phyloP scores from a whole-genome alignment of 257 asterid species.

The Ilex aquifolium region DNA sequence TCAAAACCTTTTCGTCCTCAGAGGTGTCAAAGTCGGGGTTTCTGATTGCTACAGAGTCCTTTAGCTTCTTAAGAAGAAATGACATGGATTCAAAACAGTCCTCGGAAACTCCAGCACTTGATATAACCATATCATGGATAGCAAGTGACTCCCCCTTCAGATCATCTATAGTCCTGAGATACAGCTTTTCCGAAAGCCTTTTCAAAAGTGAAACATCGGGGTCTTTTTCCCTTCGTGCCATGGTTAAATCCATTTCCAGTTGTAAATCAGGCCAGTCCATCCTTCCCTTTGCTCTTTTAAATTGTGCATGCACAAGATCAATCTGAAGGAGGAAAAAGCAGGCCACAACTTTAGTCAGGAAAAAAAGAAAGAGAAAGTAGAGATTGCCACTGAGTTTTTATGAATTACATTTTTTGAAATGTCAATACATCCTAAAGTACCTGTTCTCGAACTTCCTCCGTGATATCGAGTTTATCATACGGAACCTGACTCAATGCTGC shows the following conservation, averaged over 20 bases:
- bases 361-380: neutral
- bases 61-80: slow-evolving; percentile 61
- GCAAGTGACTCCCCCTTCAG: slow-evolving; percentile 70
- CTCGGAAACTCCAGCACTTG: slow-evolving; percentile 65
- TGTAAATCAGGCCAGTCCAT: slow-evolving; percentile 80
- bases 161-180: slow-evolving; percentile 63
- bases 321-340: slow-evolving; percentile 37
- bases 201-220: slow-evolving; percentile 56
- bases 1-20: slow-evolving; percentile 56
- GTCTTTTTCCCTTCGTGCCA: slow-evolving; percentile 70
- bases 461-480: slow-evolving; percentile 56
- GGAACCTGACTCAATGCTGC: slow-evolving; percentile 67
- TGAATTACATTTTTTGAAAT: too few species aligned
- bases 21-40: slow-evolving; percentile 48
- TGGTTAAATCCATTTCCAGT: slow-evolving; percentile 68
- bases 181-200: slow-evolving; percentile 82
- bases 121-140: slow-evolving; percentile 80
- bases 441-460: slow-evolving; percentile 95
- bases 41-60: slow-evolving; percentile 54
- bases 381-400: too few species aligned
- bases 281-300: slow-evolving; percentile 67
- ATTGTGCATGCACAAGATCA: slow-evolving; percentile 87
- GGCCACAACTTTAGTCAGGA: neutral
- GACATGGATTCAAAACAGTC: slow-evolving; percentile 76
- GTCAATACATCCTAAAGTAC: slow-evolving; percentile 22